Evolutionary conservation across 1,139 yeast species (phyloP), one percentile per base, ranked within the genome.

Genomic region (Debaryomycetaceae sp.): DNA sequence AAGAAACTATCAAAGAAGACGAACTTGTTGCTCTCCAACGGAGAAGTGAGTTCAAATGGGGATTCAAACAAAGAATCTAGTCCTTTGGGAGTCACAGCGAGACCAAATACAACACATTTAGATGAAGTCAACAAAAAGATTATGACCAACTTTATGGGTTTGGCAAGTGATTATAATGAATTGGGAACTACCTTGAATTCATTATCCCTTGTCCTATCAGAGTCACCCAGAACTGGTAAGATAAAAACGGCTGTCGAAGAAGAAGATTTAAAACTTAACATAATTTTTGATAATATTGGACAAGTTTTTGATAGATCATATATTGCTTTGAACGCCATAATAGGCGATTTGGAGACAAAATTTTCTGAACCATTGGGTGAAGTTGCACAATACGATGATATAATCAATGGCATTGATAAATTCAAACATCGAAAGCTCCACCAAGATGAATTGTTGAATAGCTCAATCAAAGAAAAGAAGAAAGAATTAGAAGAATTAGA

Each of bases 311-410:
- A 88, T 55, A 75, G 86, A 34, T 79, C 82, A 29, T 82, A 80
- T 42, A 70, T 83, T 33, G 74, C 86, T 11, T 73, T 88, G 31
- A 86, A 83, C 46, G 71, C 80, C 5, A 68, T 91, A 17, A 81
- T 84, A n/a, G 76, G 80, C 31, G 78, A 80, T 35, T 67, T 91
- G 35, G 82, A 87, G 46, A 78, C 87, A 7, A 79, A 81, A 40
- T 83, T 89, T 50, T 77, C 87, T 31, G 98, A 91, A 55, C 95
- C 95, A 4, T 66, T 91, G 28, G 82, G 87, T 5, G 97, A 91
- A 55, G 78, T 87, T 14, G 89, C 85, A 11, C 88, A 86, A 52
- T 81, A 84, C 61, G 80, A 94, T 0, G 71, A 74, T 5, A 82
- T 84, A 0, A 78, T 85, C 1, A 75, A 85, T 36, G 76, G 79